Evolutionary conservation across 495 filamentous ascomycete species (phyloP).

Genomic region (Neurospora sp.): DNA sequence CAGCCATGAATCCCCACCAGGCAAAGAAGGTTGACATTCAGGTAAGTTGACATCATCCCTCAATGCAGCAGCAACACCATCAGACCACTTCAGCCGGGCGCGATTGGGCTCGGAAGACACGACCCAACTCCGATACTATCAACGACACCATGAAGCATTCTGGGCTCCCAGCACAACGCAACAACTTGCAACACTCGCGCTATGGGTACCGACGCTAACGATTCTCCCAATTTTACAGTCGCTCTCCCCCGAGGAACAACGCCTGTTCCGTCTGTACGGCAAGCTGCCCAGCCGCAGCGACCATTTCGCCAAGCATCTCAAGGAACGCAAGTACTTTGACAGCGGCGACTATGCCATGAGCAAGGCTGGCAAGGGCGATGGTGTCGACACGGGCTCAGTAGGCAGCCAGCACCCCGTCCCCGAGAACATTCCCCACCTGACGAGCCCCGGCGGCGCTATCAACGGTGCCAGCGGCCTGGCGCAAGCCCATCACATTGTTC

Average conservation of each 20-base stretch:
- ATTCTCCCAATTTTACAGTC: conserved; percentile 44
- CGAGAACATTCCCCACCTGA: conserved; percentile 91
- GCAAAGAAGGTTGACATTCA: conserved; percentile 94
- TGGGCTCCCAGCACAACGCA: background rate
- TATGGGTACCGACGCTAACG: background rate
- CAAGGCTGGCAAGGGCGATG: conserved; percentile 94
- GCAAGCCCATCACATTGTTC: conserved; percentile 23
- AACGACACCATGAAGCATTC: background rate
- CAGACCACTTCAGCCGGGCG: conserved; percentile 5
- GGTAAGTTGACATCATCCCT: conserved; percentile 45
- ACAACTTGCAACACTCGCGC: background rate
- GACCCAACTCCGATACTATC: background rate
- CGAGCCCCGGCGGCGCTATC: conserved; percentile 47
- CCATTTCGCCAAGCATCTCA: conserved; percentile 92
- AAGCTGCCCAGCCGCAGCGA: conserved; percentile 94
- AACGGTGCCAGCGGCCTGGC: conserved; percentile 34
- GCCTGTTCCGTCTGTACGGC: conserved; percentile 90
- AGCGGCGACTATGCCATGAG: conserved; percentile 95
- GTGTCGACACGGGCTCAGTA: conserved; percentile 86
- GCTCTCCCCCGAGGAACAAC: conserved; percentile 85
- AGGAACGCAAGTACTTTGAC: conserved; percentile 99
- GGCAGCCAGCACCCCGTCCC: conserved; percentile 90
- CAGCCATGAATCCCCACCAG: conserved; percentile 86
- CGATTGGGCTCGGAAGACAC: background rate
- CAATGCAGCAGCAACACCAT: conserved; percentile 3